These are phyloP conservation scores for Inonotus hispidus DNA, from an alignment of 1,284 basidiomycete species.

Conservation along the genomic window DNA sequence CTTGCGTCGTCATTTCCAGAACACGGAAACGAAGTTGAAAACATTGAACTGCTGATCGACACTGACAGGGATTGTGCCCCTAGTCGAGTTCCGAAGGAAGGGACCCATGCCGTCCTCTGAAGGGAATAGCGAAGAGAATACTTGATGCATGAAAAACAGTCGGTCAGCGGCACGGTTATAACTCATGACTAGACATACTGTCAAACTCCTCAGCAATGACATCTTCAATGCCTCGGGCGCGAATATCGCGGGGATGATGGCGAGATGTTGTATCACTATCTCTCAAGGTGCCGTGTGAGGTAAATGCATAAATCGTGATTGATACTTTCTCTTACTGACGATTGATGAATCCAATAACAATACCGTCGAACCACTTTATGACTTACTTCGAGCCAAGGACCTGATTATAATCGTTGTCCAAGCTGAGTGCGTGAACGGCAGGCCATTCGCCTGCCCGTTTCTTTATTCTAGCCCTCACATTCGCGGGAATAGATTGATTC, in stretches of 20 bases:
- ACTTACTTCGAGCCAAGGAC: conserved; percentile 4
- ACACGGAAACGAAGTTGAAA: conserved; percentile 38
- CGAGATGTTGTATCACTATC: neutral
- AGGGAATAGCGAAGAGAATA: neutral
- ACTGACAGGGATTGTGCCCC: conserved; percentile 24
- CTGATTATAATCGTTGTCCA: conserved; percentile 38
- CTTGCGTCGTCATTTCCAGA: conserved; percentile 24
- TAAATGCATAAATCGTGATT: conserved; percentile 2
- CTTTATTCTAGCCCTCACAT: conserved; percentile 28
- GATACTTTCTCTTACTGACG: neutral
- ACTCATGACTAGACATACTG: neutral
- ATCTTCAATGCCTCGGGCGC: neutral
- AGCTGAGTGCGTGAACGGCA: conserved; percentile 36
- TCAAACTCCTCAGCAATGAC: neutral
- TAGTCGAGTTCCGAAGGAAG: neutral
- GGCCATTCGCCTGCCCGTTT: conserved; percentile 32
- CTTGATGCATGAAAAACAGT: neutral
- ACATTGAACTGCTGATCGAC: conserved; percentile 35
- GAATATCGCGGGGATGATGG: neutral
- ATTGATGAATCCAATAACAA: neutral
- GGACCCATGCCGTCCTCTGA: neutral
- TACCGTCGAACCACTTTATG: neutral
- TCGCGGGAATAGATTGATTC: conserved; percentile 37
- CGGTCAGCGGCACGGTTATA: neutral
- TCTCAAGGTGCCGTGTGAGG: neutral